These are phyloP conservation scores for Pseudoturritis turrita DNA, from an alignment of 345 rosid genomes.

Conservation along the genomic window DNA sequence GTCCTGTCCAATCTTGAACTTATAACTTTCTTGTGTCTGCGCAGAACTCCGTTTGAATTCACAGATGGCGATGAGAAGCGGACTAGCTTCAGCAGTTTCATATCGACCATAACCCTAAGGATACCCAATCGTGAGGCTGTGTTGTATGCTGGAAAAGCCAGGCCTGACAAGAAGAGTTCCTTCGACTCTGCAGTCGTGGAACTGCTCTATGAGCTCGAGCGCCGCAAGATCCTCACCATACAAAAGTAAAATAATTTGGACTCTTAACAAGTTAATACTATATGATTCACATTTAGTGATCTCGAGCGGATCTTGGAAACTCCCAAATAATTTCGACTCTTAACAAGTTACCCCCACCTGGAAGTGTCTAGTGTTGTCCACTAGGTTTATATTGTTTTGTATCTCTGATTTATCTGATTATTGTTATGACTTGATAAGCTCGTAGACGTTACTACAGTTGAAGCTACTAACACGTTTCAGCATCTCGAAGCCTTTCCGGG, in stretches of 20 bases:
- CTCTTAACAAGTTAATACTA: neutral
- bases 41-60: slow-evolving; percentile 52
- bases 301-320: neutral
- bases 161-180: slow-evolving; percentile 81
- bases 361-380: neutral
- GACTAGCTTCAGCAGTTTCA: slow-evolving; percentile 48
- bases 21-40: neutral
- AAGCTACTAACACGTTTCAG: slow-evolving; percentile 64
- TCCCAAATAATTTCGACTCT: neutral
- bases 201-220: slow-evolving; percentile 55
- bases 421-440: slow-evolving; percentile 54
- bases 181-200: slow-evolving; percentile 68
- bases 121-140: slow-evolving; percentile 47
- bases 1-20: neutral
- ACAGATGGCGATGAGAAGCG: slow-evolving; percentile 38
- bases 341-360: neutral
- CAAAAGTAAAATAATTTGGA: neutral
- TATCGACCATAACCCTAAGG: slow-evolving; percentile 45
- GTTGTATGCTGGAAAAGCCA: slow-evolving; percentile 53
- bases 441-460: slow-evolving; percentile 60
- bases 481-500: slow-evolving; percentile 59
- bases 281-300: neutral
- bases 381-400: slow-evolving; percentile 1
- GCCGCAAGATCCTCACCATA: slow-evolving; percentile 42
- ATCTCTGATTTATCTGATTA: neutral